Evolutionary conservation across 139 green algal species (phyloP).

Genomic region (Auxenochlorella protothecoides): DNA sequence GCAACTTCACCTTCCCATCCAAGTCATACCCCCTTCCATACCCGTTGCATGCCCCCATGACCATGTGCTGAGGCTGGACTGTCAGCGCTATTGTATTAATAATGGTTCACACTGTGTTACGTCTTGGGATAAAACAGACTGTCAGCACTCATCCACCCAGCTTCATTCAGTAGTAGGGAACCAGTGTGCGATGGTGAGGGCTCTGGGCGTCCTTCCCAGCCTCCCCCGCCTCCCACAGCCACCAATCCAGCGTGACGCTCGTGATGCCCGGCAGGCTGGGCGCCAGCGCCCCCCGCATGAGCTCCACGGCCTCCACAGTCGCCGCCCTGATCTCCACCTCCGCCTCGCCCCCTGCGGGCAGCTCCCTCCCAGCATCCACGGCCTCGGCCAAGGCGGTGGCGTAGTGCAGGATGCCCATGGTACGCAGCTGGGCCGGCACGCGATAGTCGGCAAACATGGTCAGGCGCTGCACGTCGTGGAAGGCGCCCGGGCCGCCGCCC

Average conservation of each 20-base stretch:
- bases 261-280: slow-evolving; percentile 4
- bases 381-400: slow-evolving; percentile 14
- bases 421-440: slow-evolving; percentile 57
- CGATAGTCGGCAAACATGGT: slow-evolving; percentile 94
- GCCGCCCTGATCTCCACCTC: slow-evolving; percentile 67
- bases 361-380: slow-evolving; percentile 26
- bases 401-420: slow-evolving; percentile 58
- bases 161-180: slow-evolving; percentile 57
- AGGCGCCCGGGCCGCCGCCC: slow-evolving; percentile 56
- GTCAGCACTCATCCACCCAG: too few relatives aligned
- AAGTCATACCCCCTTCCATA: too few relatives aligned
- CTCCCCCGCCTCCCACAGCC: slow-evolving; percentile 72
- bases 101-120: too few relatives aligned
- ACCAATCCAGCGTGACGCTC: slow-evolving; percentile 71
- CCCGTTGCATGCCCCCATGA: too few relatives aligned
- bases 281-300: slow-evolving; percentile 26
- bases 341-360: slow-evolving; percentile 37
- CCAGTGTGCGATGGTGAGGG: slow-evolving; percentile 65
- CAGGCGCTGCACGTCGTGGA: slow-evolving; percentile 67
- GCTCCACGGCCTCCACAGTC: slow-evolving; percentile 58
- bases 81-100: too few relatives aligned
- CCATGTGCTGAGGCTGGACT: too few relatives aligned
- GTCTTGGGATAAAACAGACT: too few relatives aligned
- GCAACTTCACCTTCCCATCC: too few relatives aligned
- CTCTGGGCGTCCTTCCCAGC: slow-evolving; percentile 16